Evolutionary conservation across 139 green algal genomes (phyloP).

Genomic region (Eudorina sp.): DNA sequence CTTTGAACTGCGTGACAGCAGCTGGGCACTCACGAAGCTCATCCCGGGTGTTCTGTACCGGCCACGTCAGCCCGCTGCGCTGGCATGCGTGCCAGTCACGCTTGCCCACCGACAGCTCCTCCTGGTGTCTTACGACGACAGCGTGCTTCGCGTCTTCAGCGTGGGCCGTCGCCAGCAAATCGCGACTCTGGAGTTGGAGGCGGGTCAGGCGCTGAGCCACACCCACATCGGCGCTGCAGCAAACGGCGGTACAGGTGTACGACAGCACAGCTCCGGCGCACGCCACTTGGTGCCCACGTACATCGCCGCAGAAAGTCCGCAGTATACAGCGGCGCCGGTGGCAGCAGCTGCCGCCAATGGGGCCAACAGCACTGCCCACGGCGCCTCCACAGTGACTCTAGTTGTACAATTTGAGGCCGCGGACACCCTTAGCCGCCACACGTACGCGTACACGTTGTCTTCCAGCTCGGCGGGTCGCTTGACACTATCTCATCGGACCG

Average conservation of each 20-base stretch:
- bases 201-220: too few species aligned
- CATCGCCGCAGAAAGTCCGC: background rate
- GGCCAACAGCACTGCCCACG: background rate
- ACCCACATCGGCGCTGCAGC: background rate
- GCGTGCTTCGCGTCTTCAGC: constrained; percentile 54
- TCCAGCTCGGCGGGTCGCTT: background rate
- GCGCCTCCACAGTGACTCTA: background rate
- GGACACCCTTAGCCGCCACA: constrained; percentile 32
- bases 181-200: constrained; percentile 32
- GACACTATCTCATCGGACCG: background rate
- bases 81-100: constrained; percentile 24
- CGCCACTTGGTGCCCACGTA: constrained; percentile 24
- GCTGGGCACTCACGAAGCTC: constrained; percentile 57
- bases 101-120: constrained; percentile 3
- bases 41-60: constrained; percentile 60
- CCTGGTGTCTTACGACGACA: constrained; percentile 62
- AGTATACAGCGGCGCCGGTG: background rate
- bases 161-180: constrained; percentile 41
- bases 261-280: background rate
- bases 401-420: constrained; percentile 46
- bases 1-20: constrained; percentile 54
- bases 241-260: background rate
- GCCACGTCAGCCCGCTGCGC: constrained; percentile 22
- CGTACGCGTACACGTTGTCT: constrained; percentile 18
- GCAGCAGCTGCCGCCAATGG: background rate